Base-by-base conservation (phyloP, 31 red algal species). In the Endocladia muricata region DNA sequence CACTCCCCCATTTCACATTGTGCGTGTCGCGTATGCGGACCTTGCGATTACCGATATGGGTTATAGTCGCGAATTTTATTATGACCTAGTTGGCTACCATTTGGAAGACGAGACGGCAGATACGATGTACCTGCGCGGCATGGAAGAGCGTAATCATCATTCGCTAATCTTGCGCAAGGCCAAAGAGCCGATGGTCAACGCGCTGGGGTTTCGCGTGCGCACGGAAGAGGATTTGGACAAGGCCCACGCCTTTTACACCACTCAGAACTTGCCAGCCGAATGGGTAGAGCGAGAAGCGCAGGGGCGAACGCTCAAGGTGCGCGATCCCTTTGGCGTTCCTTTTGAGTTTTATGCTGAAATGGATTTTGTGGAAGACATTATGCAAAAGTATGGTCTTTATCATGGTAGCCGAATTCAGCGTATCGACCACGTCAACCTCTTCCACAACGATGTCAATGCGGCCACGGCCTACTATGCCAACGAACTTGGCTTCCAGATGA, bases 71-170 rank as follows among this genome's bases (percentile, higher is more conserved):
- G n/a, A 52, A n/a, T 52, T 52, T 52, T 52, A 52, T 52, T 13
- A 15, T 52, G 47, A 52, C 47, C 11, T 52, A 11, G n/a, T 52
- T 13, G 47, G 47, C 11, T 15, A 15, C 13, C 11, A 15, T 52
- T 13, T 15, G n/a, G n/a, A 11, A 52, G 47, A 52, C 11, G n/a
- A n/a, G n/a, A 52, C 47, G n/a, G n/a, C 11, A 52, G 47, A 52
- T 52, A 52, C 47, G 47, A 11, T 52, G 13, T 52, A 52, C 47
- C 47, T 52, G 13, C 47, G 47, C n/a, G 47, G 47, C n/a, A 15
- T 52, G 47, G 47, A 52, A n/a, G 47, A 52, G 47, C 47, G n/a
- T 15, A 52, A 52, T 52, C 47, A 52, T 52, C 47, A 52, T 52
- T 52, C 13, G 13, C n/a, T 15, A 15, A n/a, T 52, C 11, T n/a